phyloP scores from a whole-genome alignment of 495 filamentous ascomycete species.

The Penicillium mononematosum region DNA sequence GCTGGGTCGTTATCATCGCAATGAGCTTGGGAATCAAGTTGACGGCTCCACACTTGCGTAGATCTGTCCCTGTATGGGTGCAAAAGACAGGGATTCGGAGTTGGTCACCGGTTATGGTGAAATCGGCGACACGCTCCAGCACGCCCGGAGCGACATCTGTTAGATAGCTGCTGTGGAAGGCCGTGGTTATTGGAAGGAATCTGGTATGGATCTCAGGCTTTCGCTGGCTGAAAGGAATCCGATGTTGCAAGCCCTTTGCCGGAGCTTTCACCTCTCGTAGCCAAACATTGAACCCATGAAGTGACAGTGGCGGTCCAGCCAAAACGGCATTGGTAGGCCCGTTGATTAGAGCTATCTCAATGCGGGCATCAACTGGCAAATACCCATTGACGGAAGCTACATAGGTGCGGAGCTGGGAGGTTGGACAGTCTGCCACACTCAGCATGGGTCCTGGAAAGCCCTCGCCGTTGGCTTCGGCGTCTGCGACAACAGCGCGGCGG shows the following conservation, averaged over 20 bases:
- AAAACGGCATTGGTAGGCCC: conserved; percentile 19
- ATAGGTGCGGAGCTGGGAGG: conserved; percentile 3
- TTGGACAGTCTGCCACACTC: too few relatives aligned
- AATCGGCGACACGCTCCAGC: conserved; percentile 77
- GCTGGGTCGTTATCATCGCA: conserved; percentile 87
- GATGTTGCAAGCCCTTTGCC: conserved; percentile 90
- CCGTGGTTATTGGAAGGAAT: conserved; percentile 93
- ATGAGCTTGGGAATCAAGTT: conserved; percentile 78
- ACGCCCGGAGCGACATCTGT: conserved; percentile 77
- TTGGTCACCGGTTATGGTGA: conserved; percentile 63
- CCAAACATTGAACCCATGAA: conserved; percentile 60
- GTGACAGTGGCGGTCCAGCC: conserved; percentile 25
- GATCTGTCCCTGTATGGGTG: conserved; percentile 81
- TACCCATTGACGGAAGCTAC: background rate
- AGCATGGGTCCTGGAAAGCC: conserved; percentile 16
- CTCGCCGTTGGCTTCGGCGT: conserved; percentile 27
- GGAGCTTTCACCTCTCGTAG: conserved; percentile 96
- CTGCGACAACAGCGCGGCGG: background rate
- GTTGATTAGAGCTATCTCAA: conserved; percentile 3
- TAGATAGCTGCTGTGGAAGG: conserved; percentile 90
- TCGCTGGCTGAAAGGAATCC: conserved; percentile 87
- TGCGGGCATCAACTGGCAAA: background rate
- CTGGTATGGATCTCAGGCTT: conserved; percentile 95
- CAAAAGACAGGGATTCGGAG: conserved; percentile 81
- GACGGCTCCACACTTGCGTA: conserved; percentile 59